Conservation (phyloP, 1,284 basidiomycete genomes). For the Salmacisia buchloeana region DNA sequence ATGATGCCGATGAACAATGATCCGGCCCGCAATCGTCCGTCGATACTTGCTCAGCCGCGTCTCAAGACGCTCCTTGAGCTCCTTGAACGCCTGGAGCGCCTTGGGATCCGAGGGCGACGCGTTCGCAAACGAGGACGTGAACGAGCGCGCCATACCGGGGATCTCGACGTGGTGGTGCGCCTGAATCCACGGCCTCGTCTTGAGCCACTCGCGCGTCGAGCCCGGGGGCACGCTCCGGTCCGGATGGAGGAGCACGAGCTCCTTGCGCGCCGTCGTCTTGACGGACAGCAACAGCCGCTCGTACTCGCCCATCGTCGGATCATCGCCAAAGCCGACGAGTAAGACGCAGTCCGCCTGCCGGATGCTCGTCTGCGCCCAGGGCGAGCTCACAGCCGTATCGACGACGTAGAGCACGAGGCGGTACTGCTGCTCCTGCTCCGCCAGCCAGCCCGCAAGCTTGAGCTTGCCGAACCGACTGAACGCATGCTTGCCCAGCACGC, state of each 20-base stretch:
- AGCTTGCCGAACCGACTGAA: constrained; percentile 50
- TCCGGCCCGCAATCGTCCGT: background rate
- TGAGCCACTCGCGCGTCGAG: constrained; percentile 91
- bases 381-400: constrained; percentile 45
- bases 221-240: constrained; percentile 83
- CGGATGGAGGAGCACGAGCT: constrained; percentile 87
- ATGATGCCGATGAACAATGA: background rate
- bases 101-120: constrained; percentile 62
- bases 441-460: constrained; percentile 48
- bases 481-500: constrained; percentile 45
- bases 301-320: constrained; percentile 79
- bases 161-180: constrained; percentile 86
- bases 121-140: constrained; percentile 53
- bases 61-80: constrained; percentile 81
- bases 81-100: constrained; percentile 70
- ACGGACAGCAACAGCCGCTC: constrained; percentile 77
- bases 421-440: constrained; percentile 46
- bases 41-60: constrained; percentile 59
- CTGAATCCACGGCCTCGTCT: constrained; percentile 91
- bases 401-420: constrained; percentile 48
- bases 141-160: constrained; percentile 56
- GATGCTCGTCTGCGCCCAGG: constrained; percentile 48
- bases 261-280: constrained; percentile 96
- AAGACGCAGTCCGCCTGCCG: constrained; percentile 86
- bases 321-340: constrained; percentile 77